Percentiles rank a stretch among this genome's conserved stretches.
Evolutionary conservation across 2,329 filamentous ascomycete species (phyloP).

Genomic region (Aspergillus sp.): DNA sequence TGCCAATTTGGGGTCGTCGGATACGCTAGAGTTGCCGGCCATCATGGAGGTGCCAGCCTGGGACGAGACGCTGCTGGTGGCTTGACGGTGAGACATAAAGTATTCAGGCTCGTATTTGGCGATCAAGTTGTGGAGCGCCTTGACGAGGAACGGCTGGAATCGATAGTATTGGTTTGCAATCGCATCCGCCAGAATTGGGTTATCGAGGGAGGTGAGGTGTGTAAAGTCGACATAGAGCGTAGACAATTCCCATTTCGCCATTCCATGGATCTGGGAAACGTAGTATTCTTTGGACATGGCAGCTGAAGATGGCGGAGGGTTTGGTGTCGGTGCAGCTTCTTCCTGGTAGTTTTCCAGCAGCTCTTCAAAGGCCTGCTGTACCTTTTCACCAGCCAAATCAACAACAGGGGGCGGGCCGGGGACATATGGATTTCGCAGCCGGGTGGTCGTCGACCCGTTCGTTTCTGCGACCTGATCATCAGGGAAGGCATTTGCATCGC

Average conservation of each 20-base stretch:
- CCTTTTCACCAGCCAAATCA: conserved; percentile 61
- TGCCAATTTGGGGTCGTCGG: conserved; percentile 57
- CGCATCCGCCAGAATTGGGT: conserved; percentile 79
- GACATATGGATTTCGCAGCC: conserved; percentile 50
- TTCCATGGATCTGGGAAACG: conserved; percentile 64
- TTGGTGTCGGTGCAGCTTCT: conserved; percentile 56
- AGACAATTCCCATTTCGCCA: conserved; percentile 61
- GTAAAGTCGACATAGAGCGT: conserved; percentile 69
- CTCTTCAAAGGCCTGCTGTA: conserved; percentile 63
- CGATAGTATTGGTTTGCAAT: conserved; percentile 92
- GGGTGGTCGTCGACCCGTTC: conserved; percentile 49
- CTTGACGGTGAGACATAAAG: conserved; percentile 87
- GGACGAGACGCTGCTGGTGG: conserved; percentile 58
- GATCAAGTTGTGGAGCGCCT: conserved; percentile 87
- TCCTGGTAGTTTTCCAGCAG: conserved; percentile 63
- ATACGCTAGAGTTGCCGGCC: conserved; percentile 61
- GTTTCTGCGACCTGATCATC: conserved; percentile 63
- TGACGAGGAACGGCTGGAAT: conserved; percentile 86
- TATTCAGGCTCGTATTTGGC: conserved; percentile 92
- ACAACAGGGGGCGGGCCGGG: conserved; percentile 59
- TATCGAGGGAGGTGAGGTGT: conserved; percentile 74
- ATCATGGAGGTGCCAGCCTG: conserved; percentile 65
- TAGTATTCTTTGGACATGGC: conserved; percentile 64
- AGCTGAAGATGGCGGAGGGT: conserved; percentile 54
- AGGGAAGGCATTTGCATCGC: conserved; percentile 59